Conservation (phyloP, 1,284 basidiomycete species). For the Wolfiporia cocos region DNA sequence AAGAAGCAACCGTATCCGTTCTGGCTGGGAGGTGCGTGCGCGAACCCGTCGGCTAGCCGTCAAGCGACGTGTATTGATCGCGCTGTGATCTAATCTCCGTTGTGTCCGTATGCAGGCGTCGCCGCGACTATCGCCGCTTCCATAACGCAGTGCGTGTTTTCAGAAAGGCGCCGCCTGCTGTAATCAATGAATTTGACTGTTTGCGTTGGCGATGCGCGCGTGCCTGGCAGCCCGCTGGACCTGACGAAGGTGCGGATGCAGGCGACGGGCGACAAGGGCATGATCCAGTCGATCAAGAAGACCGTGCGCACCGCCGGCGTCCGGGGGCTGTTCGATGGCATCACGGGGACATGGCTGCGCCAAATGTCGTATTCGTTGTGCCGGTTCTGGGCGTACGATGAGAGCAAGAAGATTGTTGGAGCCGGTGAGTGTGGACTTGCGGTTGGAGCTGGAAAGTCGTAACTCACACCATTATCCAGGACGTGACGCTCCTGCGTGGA, state of each 20-base stretch:
- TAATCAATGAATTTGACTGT: conserved; percentile 4
- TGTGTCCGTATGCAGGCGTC: conserved; percentile 39
- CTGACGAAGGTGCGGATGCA: conserved; percentile 86
- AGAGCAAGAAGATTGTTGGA: conserved; percentile 78
- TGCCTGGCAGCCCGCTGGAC: conserved; percentile 62
- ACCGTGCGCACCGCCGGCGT: conserved; percentile 66
- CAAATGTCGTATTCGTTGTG: conserved; percentile 94
- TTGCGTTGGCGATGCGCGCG: neutral
- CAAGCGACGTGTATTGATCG: neutral
- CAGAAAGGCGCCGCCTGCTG: too few relatives aligned
- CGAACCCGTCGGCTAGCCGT: neutral
- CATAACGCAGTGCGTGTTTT: conserved; percentile 78
- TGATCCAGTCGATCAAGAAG: conserved; percentile 75
- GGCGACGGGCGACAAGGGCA: conserved; percentile 82
- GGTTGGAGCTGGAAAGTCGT: neutral
- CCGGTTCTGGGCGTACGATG: conserved; percentile 91
- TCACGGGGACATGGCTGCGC: conserved; percentile 83
- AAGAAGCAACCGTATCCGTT: conserved; percentile 75
- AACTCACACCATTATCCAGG: conserved; percentile 23
- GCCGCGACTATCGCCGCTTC: conserved; percentile 78
- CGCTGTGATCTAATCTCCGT: conserved; percentile 7
- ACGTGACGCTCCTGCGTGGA: conserved; percentile 69
- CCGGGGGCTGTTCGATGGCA: conserved; percentile 80
- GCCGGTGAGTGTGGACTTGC: conserved; percentile 33
- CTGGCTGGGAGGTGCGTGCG: conserved; percentile 67